Percentiles rank a stretch among this genome's conserved stretches.
Conservation (phyloP, 257 asterid species). For the Paraleonurus japonicus region DNA sequence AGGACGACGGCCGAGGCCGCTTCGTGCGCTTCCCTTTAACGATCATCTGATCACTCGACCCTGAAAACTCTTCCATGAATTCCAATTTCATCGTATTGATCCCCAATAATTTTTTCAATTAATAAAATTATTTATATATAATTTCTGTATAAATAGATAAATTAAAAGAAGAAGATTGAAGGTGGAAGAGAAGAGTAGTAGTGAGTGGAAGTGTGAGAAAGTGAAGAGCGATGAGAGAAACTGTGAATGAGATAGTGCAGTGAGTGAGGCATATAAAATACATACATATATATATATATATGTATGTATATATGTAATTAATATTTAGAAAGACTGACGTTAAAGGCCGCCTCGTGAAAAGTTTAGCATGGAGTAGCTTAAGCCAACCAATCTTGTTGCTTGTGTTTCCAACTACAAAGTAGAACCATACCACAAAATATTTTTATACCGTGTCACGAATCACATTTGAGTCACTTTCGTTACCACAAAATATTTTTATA, state of each 20-base stretch:
- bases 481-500: too few species aligned
- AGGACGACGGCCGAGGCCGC: constrained; percentile 52
- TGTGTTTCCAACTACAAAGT: constrained; percentile 38
- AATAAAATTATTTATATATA: neutral
- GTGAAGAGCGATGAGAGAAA: constrained; percentile 40
- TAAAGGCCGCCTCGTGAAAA: constrained; percentile 33
- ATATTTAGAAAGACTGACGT: constrained; percentile 32
- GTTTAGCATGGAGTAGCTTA: constrained; percentile 31
- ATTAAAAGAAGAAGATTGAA: neutral
- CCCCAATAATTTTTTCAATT: neutral
- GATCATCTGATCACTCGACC: constrained; percentile 42
- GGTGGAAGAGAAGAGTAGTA: constrained; percentile 4
- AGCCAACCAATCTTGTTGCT: constrained; percentile 50
- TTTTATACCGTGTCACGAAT: too few species aligned
- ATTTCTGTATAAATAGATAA: too few species aligned
- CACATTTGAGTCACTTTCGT: too few species aligned
- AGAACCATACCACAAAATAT: too few species aligned
- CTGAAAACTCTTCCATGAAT: constrained; percentile 45
- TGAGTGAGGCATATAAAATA: constrained; percentile 20
- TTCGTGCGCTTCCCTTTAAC: constrained; percentile 63
- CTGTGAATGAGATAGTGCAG: constrained; percentile 36
- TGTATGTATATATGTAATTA: neutral
- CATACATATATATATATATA: neutral
- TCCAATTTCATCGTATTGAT: constrained; percentile 35
- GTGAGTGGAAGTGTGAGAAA: constrained; percentile 39